Evolutionary conservation across 2,329 filamentous ascomycete genomes (phyloP), one percentile per base, ranked within the genome.

Genomic region (Alternaria angustiovoidea): DNA sequence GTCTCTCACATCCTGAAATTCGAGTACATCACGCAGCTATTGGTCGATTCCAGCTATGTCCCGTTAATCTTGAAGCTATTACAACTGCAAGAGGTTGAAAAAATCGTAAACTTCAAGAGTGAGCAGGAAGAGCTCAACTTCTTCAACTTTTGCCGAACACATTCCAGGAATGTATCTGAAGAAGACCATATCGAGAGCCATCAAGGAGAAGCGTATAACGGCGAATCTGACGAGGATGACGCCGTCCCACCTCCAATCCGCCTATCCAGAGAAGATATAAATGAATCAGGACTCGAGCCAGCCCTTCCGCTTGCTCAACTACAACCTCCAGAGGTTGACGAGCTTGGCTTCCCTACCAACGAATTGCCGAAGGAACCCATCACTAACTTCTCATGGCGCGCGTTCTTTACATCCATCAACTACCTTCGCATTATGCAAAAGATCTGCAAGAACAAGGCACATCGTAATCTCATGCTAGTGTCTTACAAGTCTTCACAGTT

Each of bases 361-460:
- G 86, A 90, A 2, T 83, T 91, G 7, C 92, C 93, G 0, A 80
- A 85, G 2, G 86, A 89, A 61, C 93, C 93, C 30, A 94, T 98
- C 64, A 97, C 92, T 1, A 89, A 89, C 72, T 98, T 94, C 81
- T 96, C 92, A 12, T 93, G 92, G 79, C 92, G 95, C 70, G 96
- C 96, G 78, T 96, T 98, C 83, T 97, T 96, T 83, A 91, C 93
- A 1, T 88, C 91, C 44, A 97, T 97, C 82, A 98, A 97, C 80
- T 94, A 96, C 79, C 85, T 99, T 20, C 93, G 96, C 66, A 89
- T 97, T 61, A 92, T 99, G 87, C 95, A 99, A 75, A 99, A 99
- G 81, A 91, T 98, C 61, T 97, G 94, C 81, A 96, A 96, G 71
- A 87, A 92, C 80, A 98, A 98, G 81, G 92, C 94, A 1, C 95